Base-by-base conservation (phyloP, 208 protist genomes). In the Leishmania aethiopica region DNA sequence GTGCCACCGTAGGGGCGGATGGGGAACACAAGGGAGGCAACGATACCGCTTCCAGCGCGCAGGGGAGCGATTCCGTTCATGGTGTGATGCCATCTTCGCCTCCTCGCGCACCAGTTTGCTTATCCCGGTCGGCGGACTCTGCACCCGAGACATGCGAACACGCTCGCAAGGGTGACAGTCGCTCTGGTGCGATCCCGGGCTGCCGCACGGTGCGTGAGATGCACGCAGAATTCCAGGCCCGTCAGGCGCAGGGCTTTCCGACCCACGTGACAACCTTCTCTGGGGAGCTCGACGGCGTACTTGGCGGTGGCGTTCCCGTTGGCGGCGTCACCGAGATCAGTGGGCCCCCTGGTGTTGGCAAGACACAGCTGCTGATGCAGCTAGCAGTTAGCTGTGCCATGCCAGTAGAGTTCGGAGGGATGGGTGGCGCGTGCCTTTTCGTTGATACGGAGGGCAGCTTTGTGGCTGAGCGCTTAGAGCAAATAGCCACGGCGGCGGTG, bases 381-480 rank as follows among this genome's bases (percentile, higher is more conserved):
- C 85, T 99, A 10, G 91, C 94, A 53, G 91, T 98, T 53, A 94
- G 83, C 79, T 92, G 86, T 37, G 79, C 83, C n/a, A 81, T 98
- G 47, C 95, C 96, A 17, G 42, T 45, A 0, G 78, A 80, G 42
- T 86, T 99, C 10, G 94, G 93, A 60, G 97, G 97, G 7, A 66
- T 94, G 25, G 89, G 84, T 42, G 95, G 94, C 22, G 73, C 76
- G 0, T 92, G 90, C 53, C 32, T 98, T 2, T 99, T 96, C 85
- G 89, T 99, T 40, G 97, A 99, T 76, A 99, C 97, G 4, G 97
- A 99, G 86, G 97, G 97, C 40, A 96, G 92, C 81, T 98, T 99
- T 75, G 82, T 92, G 10, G 81, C 82, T 28, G 90, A 93, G 77
- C 89, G 97, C 10, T 86, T 96, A 40, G 79, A 88, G 22, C 84